Evolutionary conservation across 2,329 filamentous ascomycete genomes (phyloP), one percentile per base, ranked within the genome.

Genomic region (Trichophyton schoenleinii): DNA sequence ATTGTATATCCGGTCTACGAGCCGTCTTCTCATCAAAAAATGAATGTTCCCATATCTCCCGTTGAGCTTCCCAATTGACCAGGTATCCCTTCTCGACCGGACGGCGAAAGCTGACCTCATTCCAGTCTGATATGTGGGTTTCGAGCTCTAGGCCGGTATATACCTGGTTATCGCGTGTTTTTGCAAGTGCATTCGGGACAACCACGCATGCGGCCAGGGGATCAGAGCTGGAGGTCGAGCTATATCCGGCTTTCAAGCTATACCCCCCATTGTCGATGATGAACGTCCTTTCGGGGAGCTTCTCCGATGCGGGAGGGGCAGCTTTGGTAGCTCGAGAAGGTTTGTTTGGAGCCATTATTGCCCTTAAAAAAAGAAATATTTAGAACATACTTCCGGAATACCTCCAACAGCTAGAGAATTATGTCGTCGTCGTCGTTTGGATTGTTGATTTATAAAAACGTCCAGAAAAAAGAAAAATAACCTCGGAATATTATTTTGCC

Each of bases 11-110:
- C 59, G 70, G 71, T 68, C 79, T 81, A 67, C 85, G 76, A 31
- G 80, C 79, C n/a, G 84, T 84, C 66, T 83, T 83, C 62, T 81
- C 78, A 66, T 87, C 85, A 67, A 95, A 86, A 69, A 97, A 88
- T 63, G 91, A 86, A 67, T 87, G 84, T 69, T 96, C 91, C 94
- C 94, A 99, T 59, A 99, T 89, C 70, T 94, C 91, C 74, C 89
- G 92, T 77, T 99, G 84, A 0, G 88, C 87, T 74, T 99, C 94
- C 94, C 94, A 99, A 70, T 92, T 96, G 64, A 97, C 91, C 58
- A 97, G 80, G 70, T 89, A 97, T 6, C 94, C 94, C 74, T 91
- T 95, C 74, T 99, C 94, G 0, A 97, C 88, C 0, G 94, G 94
- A 0, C 92, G 81, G 0, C 92, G 83, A 69, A 96, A 96, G 7